Evolutionary conservation across 1,139 yeast genomes (phyloP), one percentile per base, ranked within the genome.

Genomic region (Pichia sp.): DNA sequence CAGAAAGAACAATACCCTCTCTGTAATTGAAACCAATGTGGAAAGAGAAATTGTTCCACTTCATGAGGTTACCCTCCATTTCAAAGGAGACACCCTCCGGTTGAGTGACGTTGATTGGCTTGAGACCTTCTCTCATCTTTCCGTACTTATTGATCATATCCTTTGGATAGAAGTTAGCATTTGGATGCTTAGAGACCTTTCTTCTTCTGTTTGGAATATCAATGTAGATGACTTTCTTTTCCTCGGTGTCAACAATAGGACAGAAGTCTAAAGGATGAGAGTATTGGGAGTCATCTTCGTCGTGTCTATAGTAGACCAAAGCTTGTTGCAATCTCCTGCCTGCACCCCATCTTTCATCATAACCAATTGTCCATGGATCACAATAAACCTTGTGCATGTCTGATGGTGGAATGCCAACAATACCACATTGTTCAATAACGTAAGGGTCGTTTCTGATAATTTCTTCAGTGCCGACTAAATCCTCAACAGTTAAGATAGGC

Each of bases 11-110:
- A 51, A 82, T 71, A 48, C 95, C 95, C 64, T 85, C 95, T 67
- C 95, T 80, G 35, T 75, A 77, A 51, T 77, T 77, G 43, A 84
- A 67, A 33, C 79, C 72, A 28, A 81, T 84, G 59, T 85, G 71
- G 66, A 85, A 83, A 57, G 78, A 82, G 94, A 94, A 85, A 36
- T 85, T 91, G 64, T 83, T 94, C 96, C 95, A 85, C 42, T 68
- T 63, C 46, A 85, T 74, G 59, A 76, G 77, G 35, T 70, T 62
- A 27, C 84, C 84, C 13, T 73, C 51, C 33, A 76, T 61, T n/a
- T 67, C 51, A 63, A 81, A 85, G 1, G 91, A 80, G 16, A 94
- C 82, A 44, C 95, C 95, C 52, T 85, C 93, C 35, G 95, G 94
- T 62, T 85, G 94, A 30, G 69, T 59, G 33, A 83, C 73, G 47